A percentile compares a stretch with the other conserved stretches of the same genome.
Evolutionary conservation across 257 asterid genomes (phyloP).

Genomic region (Nicotiana noctiflora): DNA sequence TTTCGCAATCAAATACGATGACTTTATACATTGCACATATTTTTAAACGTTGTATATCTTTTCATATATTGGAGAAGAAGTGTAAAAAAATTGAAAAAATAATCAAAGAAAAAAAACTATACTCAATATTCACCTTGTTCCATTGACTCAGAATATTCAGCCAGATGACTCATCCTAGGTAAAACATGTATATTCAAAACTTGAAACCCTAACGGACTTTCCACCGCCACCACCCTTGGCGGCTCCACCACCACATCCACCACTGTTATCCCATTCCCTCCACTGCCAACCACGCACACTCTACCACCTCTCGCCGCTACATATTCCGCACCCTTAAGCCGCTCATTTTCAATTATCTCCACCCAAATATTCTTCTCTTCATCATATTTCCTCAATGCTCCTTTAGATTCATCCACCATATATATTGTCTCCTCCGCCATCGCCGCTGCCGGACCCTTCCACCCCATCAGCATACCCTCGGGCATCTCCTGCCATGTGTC

Average conservation of each 20-base stretch:
- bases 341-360: slow-evolving; percentile 27
- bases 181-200: slow-evolving; percentile 46
- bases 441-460: slow-evolving; percentile 69
- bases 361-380: slow-evolving; percentile 46
- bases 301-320: slow-evolving; percentile 53
- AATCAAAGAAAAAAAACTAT: background rate
- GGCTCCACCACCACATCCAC: slow-evolving; percentile 57
- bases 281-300: slow-evolving; percentile 48
- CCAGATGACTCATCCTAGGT: slow-evolving; percentile 41
- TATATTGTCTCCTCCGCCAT: slow-evolving; percentile 64
- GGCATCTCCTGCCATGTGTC: slow-evolving; percentile 56
- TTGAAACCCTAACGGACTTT: slow-evolving; percentile 44
- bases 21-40: background rate
- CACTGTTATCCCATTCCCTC: slow-evolving; percentile 36
- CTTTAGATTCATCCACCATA: slow-evolving; percentile 61
- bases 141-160: background rate
- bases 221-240: slow-evolving; percentile 42
- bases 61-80: background rate
- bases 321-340: slow-evolving; percentile 50
- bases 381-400: slow-evolving; percentile 43
- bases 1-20: background rate
- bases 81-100: background rate
- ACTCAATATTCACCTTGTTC: background rate
- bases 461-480: slow-evolving; percentile 50
- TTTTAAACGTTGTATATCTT: background rate